Evolutionary conservation across 768 basidiomycete genomes (phyloP).

Genomic region (Mycena sanguinolenta): DNA sequence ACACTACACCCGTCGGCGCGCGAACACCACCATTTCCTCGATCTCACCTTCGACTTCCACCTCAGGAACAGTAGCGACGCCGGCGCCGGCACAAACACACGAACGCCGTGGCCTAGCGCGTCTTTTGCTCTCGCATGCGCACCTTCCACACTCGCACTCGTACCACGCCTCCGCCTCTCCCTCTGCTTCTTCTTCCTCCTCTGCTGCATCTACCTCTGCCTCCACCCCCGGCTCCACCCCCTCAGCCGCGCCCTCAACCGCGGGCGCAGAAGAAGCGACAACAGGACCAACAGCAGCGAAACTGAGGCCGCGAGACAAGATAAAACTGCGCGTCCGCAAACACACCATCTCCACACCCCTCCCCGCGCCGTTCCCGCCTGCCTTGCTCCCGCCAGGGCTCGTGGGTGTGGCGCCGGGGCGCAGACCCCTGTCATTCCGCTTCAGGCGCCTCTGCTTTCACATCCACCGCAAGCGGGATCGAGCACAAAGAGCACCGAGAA

Average conservation of each 20-base stretch:
- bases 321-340: constrained; percentile 17
- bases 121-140: constrained; percentile 10
- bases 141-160: too few species aligned
- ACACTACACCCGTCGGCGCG: constrained; percentile 31
- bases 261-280: too few species aligned
- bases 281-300: too few species aligned
- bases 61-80: background rate
- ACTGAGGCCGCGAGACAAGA: too few species aligned
- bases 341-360: constrained; percentile 29
- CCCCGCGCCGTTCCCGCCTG: constrained; percentile 17
- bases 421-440: too few species aligned
- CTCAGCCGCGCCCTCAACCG: background rate
- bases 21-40: constrained; percentile 7
- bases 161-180: background rate
- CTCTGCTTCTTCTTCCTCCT: too few species aligned
- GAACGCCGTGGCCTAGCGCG: constrained; percentile 30
- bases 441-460: too few species aligned
- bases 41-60: background rate
- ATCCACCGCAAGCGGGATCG: too few species aligned
- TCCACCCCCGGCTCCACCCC: constrained; percentile 11
- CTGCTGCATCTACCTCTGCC: constrained; percentile 26
- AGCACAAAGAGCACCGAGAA: constrained; percentile 11
- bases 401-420: too few species aligned
- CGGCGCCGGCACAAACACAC: background rate
- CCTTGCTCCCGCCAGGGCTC: constrained; percentile 21